Percentiles rank a stretch among this genome's conserved stretches.
Evolutionary conservation across 345 rosid species (phyloP).

Genomic region (Citrus hindsii): DNA sequence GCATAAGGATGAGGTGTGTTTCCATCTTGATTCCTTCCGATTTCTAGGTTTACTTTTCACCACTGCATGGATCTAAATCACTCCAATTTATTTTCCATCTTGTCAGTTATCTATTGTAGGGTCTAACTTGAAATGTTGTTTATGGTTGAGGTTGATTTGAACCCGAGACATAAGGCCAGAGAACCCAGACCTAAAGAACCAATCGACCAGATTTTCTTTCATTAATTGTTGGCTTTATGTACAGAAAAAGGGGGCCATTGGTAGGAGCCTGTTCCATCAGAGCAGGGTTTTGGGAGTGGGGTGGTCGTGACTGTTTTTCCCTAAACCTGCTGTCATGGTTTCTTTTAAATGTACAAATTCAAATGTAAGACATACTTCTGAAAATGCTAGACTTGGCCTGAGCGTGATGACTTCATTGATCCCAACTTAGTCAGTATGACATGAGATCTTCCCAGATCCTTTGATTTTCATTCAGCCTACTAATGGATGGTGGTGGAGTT

Average conservation of each 20-base stretch:
- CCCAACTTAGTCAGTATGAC: background rate
- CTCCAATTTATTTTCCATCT: background rate
- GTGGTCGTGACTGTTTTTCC: too few species aligned
- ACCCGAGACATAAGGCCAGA: background rate
- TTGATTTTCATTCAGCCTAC: background rate
- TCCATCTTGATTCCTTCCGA: background rate
- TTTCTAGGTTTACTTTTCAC: background rate
- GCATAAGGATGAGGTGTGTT: slow-evolving; percentile 57
- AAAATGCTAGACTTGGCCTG: background rate
- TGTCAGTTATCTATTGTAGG: background rate
- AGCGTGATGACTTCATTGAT: background rate
- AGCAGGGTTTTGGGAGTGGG: background rate
- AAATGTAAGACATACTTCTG: background rate
- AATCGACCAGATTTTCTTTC: background rate
- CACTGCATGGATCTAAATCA: background rate
- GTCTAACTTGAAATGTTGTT: background rate
- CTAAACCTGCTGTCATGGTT: background rate
- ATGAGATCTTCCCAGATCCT: background rate
- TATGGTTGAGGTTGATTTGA: background rate
- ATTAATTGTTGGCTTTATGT: background rate
- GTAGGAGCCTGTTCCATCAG: background rate
- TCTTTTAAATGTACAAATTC: background rate
- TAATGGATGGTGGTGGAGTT: background rate
- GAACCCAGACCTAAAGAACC: background rate
- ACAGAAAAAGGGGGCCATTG: background rate